A percentile compares a stretch with the other conserved stretches of the same genome.
Evolutionary conservation across 345 rosid species (phyloP).

Genomic region (Heritiera fomes): DNA sequence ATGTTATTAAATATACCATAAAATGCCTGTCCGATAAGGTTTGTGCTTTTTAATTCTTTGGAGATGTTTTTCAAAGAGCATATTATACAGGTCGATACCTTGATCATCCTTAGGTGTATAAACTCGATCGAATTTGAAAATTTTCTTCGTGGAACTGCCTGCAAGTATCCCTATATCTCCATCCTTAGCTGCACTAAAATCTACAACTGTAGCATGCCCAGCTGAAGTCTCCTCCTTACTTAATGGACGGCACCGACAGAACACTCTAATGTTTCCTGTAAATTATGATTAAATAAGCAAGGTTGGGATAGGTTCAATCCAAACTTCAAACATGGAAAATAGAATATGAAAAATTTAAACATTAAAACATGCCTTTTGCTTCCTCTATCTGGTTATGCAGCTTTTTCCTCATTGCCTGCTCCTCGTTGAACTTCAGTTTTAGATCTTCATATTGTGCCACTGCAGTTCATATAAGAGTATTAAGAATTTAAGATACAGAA

Average conservation of each 20-base stretch:
- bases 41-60: neutral
- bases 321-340: neutral
- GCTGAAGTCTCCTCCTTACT: constrained; percentile 38
- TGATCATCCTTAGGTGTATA: constrained; percentile 50
- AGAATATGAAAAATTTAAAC: neutral
- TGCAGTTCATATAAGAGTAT: constrained; percentile 17
- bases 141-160: constrained; percentile 37
- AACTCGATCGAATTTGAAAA: constrained; percentile 48
- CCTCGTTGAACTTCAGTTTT: constrained; percentile 44
- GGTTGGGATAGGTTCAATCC: constrained; percentile 14
- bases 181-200: constrained; percentile 49
- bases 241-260: constrained; percentile 53
- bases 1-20: neutral
- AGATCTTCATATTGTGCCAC: constrained; percentile 49
- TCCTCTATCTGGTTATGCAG: constrained; percentile 49
- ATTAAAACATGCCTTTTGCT: constrained; percentile 40
- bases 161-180: constrained; percentile 46
- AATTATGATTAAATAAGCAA: neutral
- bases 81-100: constrained; percentile 29
- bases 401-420: constrained; percentile 49
- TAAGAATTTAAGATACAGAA: neutral
- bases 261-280: constrained; percentile 53
- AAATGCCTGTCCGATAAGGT: neutral
- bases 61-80: neutral
- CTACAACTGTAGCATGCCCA: constrained; percentile 38